These are phyloP conservation scores for Ogataea paraovalis DNA, from an alignment of 805 yeast genomes.

Conservation along the genomic window DNA sequence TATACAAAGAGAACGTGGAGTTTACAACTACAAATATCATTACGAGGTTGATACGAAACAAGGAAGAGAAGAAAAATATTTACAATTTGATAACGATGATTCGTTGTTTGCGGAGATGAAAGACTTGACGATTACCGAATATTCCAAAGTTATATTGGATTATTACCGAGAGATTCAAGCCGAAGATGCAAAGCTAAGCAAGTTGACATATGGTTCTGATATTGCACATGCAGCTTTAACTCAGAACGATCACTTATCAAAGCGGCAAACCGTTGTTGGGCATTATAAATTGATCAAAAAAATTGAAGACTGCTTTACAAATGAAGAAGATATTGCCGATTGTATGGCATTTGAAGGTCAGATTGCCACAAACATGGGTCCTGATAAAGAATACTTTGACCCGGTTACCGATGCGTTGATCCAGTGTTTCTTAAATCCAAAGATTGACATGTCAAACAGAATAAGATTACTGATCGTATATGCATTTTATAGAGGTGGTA, in stretches of 20 bases:
- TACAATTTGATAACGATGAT: constrained; percentile 26
- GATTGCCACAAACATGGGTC: constrained; percentile 68
- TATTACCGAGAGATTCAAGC: constrained; percentile 21
- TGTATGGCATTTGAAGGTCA: constrained; percentile 85
- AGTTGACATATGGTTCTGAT: constrained; percentile 25
- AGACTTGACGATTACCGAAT: constrained; percentile 26
- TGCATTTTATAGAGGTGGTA: constrained; percentile 77
- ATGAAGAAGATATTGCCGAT: constrained; percentile 32
- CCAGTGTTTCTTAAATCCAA: constrained; percentile 44
- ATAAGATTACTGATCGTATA: constrained; percentile 71
- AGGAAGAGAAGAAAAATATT: constrained; percentile 21
- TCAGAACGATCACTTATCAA: constrained; percentile 23
- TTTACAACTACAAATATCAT: constrained; percentile 24
- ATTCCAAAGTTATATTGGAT: constrained; percentile 19
- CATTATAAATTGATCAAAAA: constrained; percentile 43
- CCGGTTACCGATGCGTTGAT: constrained; percentile 55
- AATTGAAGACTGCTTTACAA: constrained; percentile 52
- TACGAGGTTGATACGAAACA: constrained; percentile 26
- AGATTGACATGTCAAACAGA: constrained; percentile 59
- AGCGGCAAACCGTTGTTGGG: constrained; percentile 25
- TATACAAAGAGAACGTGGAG: constrained; percentile 24
- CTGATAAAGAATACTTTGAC: constrained; percentile 53
- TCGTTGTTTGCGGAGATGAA: constrained; percentile 23
- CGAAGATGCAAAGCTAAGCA: constrained; percentile 22
- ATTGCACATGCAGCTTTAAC: constrained; percentile 27